Evolutionary conservation across 805 yeast genomes (phyloP), one percentile per base, ranked within the genome.

Genomic region (Helenozyma baotianmanensis): DNA sequence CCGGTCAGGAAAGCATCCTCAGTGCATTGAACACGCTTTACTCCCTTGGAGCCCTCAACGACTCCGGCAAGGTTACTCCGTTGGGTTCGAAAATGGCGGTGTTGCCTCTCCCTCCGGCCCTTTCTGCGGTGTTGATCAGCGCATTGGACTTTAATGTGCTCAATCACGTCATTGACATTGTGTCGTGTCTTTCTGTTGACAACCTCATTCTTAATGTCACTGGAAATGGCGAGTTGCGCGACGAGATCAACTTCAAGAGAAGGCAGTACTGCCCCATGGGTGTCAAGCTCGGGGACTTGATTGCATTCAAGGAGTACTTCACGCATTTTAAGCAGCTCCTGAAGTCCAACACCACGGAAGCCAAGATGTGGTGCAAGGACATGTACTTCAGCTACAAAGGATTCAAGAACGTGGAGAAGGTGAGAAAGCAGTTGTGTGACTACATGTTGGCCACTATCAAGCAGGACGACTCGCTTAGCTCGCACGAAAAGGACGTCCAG

Each of bases 161-260:
- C 5, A 60, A 62, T 2, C 75, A 81, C 1, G 95, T 85, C 1
- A 69, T 90, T 17, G 97, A 90, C 53, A 86, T 92, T 33, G 94
- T 85, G 2, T 78, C 97, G 0, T 90, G 97, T 59, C 68, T 92
- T 15, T 86, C 96, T 11, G 96, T 92, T 5, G 97, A 90, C 46
- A 92, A 90, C 51, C 67, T 92, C 49, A 58, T 92, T 16, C 51
- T 85, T 47, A 86, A 83, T 42, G 95, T 96, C 1, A 56, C 58
- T 7, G 54, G 64, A 6, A 70, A 79, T 30, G 79, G 82, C 2
- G 95, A 88, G 33, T 63, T 69, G 33, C 68, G 97, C 40, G 96
- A 92, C 48, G 95, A 83, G 38, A 75, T 90, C 14, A 86, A 85
- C 58, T 86, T 78, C 51, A 74, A 71, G 44, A 70, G 97, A 47